These are phyloP conservation scores for Fusarium foetens DNA, from an alignment of 2,329 filamentous ascomycete genomes.

Conservation along the genomic window DNA sequence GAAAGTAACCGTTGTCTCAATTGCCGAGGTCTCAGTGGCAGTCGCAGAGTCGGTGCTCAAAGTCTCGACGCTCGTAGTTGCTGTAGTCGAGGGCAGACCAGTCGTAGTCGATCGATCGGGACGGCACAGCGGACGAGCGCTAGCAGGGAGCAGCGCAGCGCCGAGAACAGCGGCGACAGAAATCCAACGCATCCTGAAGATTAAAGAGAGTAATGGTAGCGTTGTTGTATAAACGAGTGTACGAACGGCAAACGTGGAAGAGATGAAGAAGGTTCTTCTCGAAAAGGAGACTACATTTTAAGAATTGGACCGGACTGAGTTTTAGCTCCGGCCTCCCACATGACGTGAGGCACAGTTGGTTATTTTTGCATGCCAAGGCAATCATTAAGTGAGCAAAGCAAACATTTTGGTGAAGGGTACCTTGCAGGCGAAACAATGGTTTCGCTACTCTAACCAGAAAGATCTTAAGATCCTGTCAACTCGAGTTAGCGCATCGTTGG, in stretches of 20 bases:
- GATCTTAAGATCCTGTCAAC: background rate
- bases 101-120: background rate
- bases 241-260: background rate
- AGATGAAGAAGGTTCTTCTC: background rate
- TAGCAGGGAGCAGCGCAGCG: conserved; percentile 10
- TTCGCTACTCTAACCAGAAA: background rate
- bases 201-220: conserved; percentile 16
- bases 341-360: background rate
- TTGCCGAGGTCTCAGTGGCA: background rate
- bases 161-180: conserved; percentile 21
- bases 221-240: background rate
- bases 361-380: background rate
- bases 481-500: background rate
- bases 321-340: background rate
- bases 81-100: background rate
- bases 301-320: background rate
- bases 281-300: background rate
- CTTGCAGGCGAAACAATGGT: conserved; percentile 4
- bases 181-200: conserved; percentile 28
- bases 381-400: accelerated
- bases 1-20: background rate
- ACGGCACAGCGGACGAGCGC: conserved; percentile 8
- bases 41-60: background rate
- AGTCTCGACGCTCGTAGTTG: background rate
- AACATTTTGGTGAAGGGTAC: background rate